Percentiles rank a stretch among this genome's conserved stretches.
Conservation (phyloP, 345 rosid genomes). For the Bruguiera parviflora region DNA sequence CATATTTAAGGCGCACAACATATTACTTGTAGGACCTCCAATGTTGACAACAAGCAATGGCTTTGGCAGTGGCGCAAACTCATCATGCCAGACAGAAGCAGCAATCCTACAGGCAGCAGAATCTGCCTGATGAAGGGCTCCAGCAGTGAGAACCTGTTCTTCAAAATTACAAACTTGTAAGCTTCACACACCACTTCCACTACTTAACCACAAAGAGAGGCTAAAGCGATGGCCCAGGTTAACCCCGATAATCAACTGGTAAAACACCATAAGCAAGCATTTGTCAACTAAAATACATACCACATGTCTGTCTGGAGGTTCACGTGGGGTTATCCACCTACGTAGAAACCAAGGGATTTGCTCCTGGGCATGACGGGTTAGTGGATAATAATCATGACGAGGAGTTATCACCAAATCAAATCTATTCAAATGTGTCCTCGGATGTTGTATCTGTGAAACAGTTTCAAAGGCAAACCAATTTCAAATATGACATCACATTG, state of each 20-base stretch:
- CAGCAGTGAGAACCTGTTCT: conserved; percentile 26
- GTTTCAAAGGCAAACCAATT: conserved; percentile 3
- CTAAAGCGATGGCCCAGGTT: neutral
- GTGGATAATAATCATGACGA: conserved; percentile 30
- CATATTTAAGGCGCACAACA: neutral
- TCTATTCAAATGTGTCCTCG: conserved; percentile 22
- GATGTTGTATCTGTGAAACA: conserved; percentile 33
- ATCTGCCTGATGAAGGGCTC: conserved; percentile 22
- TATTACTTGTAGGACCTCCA: conserved; percentile 33
- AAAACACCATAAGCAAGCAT: conserved; percentile 1
- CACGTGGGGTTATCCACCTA: conserved; percentile 28
- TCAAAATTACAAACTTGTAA: conserved; percentile 24
- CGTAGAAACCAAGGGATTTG: conserved; percentile 30
- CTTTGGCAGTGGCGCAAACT: conserved; percentile 21
- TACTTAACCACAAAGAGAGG: conserved; percentile 1
- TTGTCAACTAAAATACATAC: conserved; percentile 18
- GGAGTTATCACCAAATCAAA: conserved; percentile 34
- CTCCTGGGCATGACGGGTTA: conserved; percentile 26
- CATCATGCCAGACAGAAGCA: conserved; percentile 21
- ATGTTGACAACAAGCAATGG: conserved; percentile 34
- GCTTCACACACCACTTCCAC: conserved; percentile 6
- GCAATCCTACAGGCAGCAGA: conserved; percentile 20
- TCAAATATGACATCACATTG: neutral
- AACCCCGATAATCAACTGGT: too few species aligned
- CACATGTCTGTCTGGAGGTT: conserved; percentile 29